These are phyloP conservation scores for Fraxinus albicans DNA, from an alignment of 305 asterid species.

Conservation along the genomic window DNA sequence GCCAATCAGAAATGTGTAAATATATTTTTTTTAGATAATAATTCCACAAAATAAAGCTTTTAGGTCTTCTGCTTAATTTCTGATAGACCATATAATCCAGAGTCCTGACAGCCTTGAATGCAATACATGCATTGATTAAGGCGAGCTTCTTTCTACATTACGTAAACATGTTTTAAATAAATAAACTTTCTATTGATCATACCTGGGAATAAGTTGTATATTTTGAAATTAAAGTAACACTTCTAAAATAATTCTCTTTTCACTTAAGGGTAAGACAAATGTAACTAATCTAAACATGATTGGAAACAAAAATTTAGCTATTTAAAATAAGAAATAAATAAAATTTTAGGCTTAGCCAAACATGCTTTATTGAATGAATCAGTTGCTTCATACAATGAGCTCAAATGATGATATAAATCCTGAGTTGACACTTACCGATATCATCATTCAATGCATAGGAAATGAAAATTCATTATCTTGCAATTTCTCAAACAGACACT, in stretches of 20 bases:
- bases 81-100: neutral
- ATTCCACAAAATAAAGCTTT: neutral
- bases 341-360: neutral
- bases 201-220: neutral
- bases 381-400: slow-evolving; percentile 61
- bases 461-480: too few species aligned
- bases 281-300: too few species aligned
- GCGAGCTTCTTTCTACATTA: neutral
- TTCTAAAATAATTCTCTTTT: too few species aligned
- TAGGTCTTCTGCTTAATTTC: neutral
- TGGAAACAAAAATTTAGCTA: too few species aligned
- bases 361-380: neutral
- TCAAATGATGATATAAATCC: slow-evolving; percentile 62
- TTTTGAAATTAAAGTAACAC: too few species aligned
- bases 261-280: too few species aligned
- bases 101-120: neutral
- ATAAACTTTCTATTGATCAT: neutral
- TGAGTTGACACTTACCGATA: slow-evolving; percentile 35
- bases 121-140: neutral
- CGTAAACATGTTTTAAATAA: neutral
- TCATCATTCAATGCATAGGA: too few species aligned
- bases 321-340: too few species aligned
- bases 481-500: too few species aligned
- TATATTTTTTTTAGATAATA: too few species aligned
- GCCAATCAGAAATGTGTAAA: too few species aligned